Percentiles rank a stretch among this genome's conserved stretches.
phyloP scores from a whole-genome alignment of 202 grass and related monocot genomes.

The Schoenoplectus triqueter region DNA sequence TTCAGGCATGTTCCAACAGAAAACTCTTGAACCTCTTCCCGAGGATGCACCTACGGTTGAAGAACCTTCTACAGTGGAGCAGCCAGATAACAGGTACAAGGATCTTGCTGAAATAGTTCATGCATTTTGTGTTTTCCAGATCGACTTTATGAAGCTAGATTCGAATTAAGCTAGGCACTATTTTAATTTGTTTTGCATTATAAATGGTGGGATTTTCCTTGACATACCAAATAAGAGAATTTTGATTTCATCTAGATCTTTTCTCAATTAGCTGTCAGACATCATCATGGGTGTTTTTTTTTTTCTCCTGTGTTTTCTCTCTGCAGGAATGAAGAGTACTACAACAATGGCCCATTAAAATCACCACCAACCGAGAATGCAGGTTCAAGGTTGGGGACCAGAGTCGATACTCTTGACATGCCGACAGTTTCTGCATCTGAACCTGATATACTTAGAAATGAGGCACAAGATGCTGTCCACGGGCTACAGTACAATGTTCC shows the following conservation, averaged over 20 bases:
- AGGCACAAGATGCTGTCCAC: slow-evolving; percentile 60
- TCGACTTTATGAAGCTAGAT: neutral
- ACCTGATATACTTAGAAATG: slow-evolving; percentile 61
- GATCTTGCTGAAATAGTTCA: slow-evolving; percentile 37
- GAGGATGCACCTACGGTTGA: slow-evolving; percentile 53
- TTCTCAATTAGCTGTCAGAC: neutral
- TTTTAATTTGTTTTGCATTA: neutral
- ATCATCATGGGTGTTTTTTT: neutral
- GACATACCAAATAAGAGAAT: neutral
- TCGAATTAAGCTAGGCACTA: neutral
- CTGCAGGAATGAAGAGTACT: slow-evolving; percentile 80
- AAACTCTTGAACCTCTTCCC: slow-evolving; percentile 49
- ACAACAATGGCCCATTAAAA: slow-evolving; percentile 52
- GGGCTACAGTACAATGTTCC: slow-evolving; percentile 80
- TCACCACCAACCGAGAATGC: slow-evolving; percentile 53
- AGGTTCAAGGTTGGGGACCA: slow-evolving; percentile 54
- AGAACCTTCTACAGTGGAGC: slow-evolving; percentile 63
- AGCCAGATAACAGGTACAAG: slow-evolving; percentile 49
- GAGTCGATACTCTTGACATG: slow-evolving; percentile 60
- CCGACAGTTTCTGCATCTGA: slow-evolving; percentile 62
- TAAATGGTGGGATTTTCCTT: neutral
- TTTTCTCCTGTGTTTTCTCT: neutral
- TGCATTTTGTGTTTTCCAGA: neutral
- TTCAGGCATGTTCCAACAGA: slow-evolving; percentile 79
- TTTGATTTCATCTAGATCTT: neutral